Conservation (phyloP, 495 filamentous ascomycete species). For the Aspergillus indologenus region DNA sequence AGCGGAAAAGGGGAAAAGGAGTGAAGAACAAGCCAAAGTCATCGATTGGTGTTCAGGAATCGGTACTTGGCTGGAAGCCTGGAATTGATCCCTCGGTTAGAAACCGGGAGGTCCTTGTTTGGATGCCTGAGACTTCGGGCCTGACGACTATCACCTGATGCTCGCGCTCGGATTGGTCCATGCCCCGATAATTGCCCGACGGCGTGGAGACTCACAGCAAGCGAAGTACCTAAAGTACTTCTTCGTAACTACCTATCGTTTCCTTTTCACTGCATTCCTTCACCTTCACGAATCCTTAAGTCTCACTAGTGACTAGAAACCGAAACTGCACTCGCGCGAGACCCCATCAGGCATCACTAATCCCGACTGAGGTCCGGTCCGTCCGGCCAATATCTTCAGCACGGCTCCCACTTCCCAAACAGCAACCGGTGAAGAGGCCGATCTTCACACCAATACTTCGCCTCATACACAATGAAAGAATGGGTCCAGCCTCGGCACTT, state of each 20-base stretch:
- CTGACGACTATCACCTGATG: slow-evolving; percentile 16
- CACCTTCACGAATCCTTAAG: background rate
- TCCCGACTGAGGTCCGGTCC: background rate
- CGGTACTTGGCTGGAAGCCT: background rate
- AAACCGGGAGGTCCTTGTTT: background rate
- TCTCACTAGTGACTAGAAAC: background rate
- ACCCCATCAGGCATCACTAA: background rate
- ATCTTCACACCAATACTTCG: background rate
- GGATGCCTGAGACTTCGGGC: background rate
- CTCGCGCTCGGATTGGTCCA: slow-evolving; percentile 25
- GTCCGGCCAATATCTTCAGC: background rate
- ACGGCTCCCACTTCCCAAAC: background rate
- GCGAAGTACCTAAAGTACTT: background rate
- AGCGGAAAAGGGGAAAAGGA: background rate
- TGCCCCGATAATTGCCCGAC: slow-evolving; percentile 35
- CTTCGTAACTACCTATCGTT: background rate
- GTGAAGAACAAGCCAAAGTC: background rate
- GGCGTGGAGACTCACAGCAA: background rate
- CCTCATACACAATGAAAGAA: background rate
- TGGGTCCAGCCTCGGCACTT: background rate
- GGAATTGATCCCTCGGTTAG: background rate
- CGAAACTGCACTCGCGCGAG: background rate
- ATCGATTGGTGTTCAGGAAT: background rate
- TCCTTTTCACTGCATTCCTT: background rate
- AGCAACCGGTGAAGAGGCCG: background rate